Base-by-base conservation (phyloP, 768 basidiomycete genomes). In the Candolleomyces eurysporus region DNA sequence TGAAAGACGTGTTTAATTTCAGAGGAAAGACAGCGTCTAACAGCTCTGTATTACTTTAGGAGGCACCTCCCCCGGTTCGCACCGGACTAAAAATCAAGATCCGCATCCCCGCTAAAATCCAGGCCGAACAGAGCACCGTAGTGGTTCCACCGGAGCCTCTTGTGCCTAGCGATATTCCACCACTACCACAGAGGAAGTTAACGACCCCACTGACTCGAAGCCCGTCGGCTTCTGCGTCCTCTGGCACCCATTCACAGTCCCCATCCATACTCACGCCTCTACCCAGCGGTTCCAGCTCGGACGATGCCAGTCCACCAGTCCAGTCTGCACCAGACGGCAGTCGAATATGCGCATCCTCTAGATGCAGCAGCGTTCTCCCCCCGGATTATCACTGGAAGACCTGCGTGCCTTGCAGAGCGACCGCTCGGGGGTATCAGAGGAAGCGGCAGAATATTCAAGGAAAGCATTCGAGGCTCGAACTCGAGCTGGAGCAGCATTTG, bases 371-470 rank as follows among this genome's bases (percentile, higher is more conserved):
- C 36, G 64, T 68, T 6, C 64, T 82, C 30, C 67, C 73, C 2
- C 55, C 55, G 19, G 70, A 65, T 7, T 73, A 77, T 60, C 71
- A 67, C 1, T 78, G 78, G 79, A 81, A 82, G 64, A 74, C 71
- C 9, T 83, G 81, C 49, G 72, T 76, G 6, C 59, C 75, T 2
- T 82, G 81, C 62, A 76, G 80, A 14, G 63, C 70, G n/a, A 69
- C 70, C 21, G 70, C 71, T 26, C 70, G 79, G 5, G 58, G 69
- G 36, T 78, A 76, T 61, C 78, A 79, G 60, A 64, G 71, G 14
- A 66, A 65, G 48, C 74, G 72, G 9, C 65, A 71, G 57, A 72
- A 68, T 49, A 56, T 74, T 17, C 68, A 68, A 57, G 67, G 67
- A 22, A 63, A 61, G 26, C 71, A 70, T 62, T 60, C 58, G 17